A percentile compares a stretch with the other conserved stretches of the same genome.
Evolutionary conservation across 2,329 filamentous ascomycete genomes (phyloP).

Genomic region (Aspergillus japonicus): DNA sequence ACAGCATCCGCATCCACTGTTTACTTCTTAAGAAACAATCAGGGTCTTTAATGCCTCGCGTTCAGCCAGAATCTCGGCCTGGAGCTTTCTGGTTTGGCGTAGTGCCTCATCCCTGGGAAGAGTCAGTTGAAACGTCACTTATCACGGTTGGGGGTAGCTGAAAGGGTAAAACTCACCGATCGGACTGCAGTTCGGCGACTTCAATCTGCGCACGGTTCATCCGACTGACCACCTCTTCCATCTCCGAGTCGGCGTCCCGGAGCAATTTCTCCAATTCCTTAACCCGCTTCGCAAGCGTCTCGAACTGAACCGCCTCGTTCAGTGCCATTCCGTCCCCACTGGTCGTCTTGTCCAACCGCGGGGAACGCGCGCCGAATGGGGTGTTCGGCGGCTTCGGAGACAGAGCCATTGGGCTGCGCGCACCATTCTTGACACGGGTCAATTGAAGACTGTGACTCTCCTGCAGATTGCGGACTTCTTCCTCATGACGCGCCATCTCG

Average conservation of each 20-base stretch:
- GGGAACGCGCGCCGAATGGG: conserved; percentile 59
- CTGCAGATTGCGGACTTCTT: conserved; percentile 72
- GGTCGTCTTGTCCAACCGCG: conserved; percentile 60
- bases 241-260: conserved; percentile 71
- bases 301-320: conserved; percentile 70
- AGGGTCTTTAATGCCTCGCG: conserved; percentile 57
- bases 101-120: conserved; percentile 65
- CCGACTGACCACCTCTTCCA: conserved; percentile 77
- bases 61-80: conserved; percentile 66
- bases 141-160: conserved; percentile 1
- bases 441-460: conserved; percentile 77
- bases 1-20: conserved; percentile 1
- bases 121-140: conserved; percentile 19
- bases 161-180: conserved; percentile 38
- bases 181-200: conserved; percentile 70
- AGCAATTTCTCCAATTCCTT: conserved; percentile 81
- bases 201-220: conserved; percentile 84
- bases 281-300: conserved; percentile 73
- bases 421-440: conserved; percentile 63
- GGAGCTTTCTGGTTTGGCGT: conserved; percentile 67
- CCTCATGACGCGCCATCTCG: conserved; percentile 77
- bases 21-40: conserved; percentile 27
- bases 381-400: conserved; percentile 62
- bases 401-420: conserved; percentile 46
- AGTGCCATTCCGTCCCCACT: conserved; percentile 60